phyloP scores from a whole-genome alignment of 495 filamentous ascomycete species.

The Podospora didyma region DNA sequence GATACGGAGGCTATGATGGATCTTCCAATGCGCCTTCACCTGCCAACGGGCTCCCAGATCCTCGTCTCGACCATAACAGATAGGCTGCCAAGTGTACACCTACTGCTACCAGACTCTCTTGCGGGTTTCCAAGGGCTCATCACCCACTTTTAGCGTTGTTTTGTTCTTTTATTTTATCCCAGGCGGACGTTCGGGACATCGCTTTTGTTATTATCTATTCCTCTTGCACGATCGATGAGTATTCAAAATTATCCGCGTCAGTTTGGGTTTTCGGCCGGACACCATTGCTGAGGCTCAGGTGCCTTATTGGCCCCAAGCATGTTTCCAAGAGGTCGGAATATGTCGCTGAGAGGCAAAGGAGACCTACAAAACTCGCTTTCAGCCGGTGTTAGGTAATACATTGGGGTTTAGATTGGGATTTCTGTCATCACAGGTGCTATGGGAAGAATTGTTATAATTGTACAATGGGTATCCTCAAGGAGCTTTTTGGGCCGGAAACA shows the following conservation, averaged over 20 bases:
- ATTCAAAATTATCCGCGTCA: too few species aligned
- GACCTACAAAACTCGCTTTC: too few species aligned
- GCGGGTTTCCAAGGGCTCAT: background rate
- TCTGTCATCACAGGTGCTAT: background rate
- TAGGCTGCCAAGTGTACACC: background rate
- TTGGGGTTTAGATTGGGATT: constrained; percentile 1
- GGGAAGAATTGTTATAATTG: background rate
- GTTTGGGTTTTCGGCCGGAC: too few species aligned
- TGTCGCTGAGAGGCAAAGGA: too few species aligned
- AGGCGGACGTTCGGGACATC: too few species aligned
- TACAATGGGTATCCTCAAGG: background rate
- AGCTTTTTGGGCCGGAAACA: background rate
- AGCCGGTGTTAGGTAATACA: too few species aligned
- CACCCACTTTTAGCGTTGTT: background rate
- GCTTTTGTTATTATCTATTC: too few species aligned
- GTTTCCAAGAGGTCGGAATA: too few species aligned
- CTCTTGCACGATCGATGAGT: too few species aligned
- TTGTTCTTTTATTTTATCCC: constrained; percentile 1
- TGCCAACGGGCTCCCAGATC: background rate
- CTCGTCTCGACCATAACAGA: background rate
- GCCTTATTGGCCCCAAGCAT: too few species aligned
- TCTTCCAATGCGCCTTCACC: background rate
- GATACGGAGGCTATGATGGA: background rate
- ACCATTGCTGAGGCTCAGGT: too few species aligned
- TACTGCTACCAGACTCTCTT: background rate